Evolutionary conservation across 2,329 filamentous ascomycete species (phyloP), one percentile per base, ranked within the genome.

Genomic region (Exophiala xenobiotica): DNA sequence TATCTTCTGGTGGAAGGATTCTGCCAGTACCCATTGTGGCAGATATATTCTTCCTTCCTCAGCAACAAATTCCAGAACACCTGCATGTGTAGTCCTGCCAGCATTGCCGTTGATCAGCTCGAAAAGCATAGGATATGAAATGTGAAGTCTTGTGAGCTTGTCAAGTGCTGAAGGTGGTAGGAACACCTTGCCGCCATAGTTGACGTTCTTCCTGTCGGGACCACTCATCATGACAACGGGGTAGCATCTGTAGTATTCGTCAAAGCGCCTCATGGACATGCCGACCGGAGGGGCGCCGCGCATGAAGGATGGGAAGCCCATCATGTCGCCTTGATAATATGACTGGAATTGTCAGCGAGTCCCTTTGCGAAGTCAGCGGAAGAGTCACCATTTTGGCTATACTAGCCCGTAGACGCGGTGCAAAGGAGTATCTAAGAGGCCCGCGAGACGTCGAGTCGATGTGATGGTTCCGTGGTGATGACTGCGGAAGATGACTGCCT

Each of bases 221-320:
- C 92, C 91, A 9, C 91, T 90, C 57, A 95, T 83, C 91, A 99
- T 97, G 63, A 86, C 85, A 64, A 96, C 81, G 37, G 93, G 93
- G 67, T 97, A 99, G 77, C 91, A 96, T 65, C 93, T 86, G 74
- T 96, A 97, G 76, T 96, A 97, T 72, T 99, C 93, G 71, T 99
- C 92, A 75, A 99, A 99, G 54, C 91, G 88, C 63, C 90, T 87
- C 62, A 72, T 77, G 64, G 68, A 77, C 70, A 66, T 66, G 26
- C 63, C 68, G 23, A 73, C 70, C 44, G 70, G 74, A 37, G 69
- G 67, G 4, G 44, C 46, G 24, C 56, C 56, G 27, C 74, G 74
- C 53, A 80, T 67, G 70, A 81, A 77, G 53, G 75, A 74, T 11
- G 73, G 69, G 55, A 78, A 75, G 55, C 73, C 71, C 72, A 76